phyloP scores from a whole-genome alignment of 371 early-diverging fungal genomes.

The Mortierella sp. region DNA sequence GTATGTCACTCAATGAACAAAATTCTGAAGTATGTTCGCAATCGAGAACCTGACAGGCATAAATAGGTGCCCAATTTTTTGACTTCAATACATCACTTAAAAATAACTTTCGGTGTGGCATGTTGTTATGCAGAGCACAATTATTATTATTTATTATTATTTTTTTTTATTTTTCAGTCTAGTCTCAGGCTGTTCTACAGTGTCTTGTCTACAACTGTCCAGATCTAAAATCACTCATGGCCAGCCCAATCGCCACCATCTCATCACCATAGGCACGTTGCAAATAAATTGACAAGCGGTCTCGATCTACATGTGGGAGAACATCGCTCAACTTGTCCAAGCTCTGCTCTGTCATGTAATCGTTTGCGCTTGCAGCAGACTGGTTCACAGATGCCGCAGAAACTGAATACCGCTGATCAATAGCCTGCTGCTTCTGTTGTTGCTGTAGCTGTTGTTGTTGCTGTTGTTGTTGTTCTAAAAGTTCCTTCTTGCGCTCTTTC shows the following conservation, averaged over 20 bases:
- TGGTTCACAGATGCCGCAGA: conserved; percentile 22
- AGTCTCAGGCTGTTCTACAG: background rate
- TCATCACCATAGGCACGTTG: conserved; percentile 59
- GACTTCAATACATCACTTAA: too few relatives aligned
- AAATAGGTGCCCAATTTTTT: too few relatives aligned
- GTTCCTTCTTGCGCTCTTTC: conserved; percentile 35
- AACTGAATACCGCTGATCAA: conserved; percentile 39
- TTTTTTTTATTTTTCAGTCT: too few relatives aligned
- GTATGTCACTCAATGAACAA: background rate
- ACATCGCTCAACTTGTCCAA: conserved; percentile 58
- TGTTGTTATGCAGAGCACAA: too few relatives aligned
- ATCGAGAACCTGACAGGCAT: too few relatives aligned
- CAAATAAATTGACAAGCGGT: conserved; percentile 57
- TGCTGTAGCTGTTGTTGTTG: conserved; percentile 23
- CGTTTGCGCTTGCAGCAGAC: conserved; percentile 22
- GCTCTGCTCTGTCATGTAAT: conserved; percentile 47
- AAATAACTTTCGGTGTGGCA: too few relatives aligned
- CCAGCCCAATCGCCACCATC: conserved; percentile 61
- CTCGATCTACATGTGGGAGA: conserved; percentile 58
- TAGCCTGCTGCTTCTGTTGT: conserved; percentile 16
- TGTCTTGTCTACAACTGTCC: conserved; percentile 31
- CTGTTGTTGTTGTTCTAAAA: conserved; percentile 14
- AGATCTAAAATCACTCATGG: conserved; percentile 58
- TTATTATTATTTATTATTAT: too few relatives aligned
- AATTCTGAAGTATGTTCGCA: background rate